phyloP scores from a whole-genome alignment of 805 yeast species.

The Pichia manshurica region DNA sequence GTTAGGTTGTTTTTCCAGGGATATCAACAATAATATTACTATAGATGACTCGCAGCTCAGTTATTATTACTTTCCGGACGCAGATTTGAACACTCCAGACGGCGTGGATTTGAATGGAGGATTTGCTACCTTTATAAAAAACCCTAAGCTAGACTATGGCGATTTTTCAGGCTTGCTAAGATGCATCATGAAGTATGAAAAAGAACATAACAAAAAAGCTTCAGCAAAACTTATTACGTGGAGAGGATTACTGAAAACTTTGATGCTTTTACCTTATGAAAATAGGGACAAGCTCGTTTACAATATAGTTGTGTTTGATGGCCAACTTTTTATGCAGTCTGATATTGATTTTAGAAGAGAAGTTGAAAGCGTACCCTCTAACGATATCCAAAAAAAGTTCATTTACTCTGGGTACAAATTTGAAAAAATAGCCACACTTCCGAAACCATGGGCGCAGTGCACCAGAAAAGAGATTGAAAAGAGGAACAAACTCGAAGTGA shows the following conservation, averaged over 20 bases:
- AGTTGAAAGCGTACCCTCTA: constrained; percentile 26
- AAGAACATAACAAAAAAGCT: constrained; percentile 36
- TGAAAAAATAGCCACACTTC: constrained; percentile 69
- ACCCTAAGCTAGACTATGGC: constrained; percentile 52
- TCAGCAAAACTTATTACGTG: constrained; percentile 70
- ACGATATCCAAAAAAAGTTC: constrained; percentile 34
- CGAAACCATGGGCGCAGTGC: constrained; percentile 68
- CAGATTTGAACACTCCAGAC: constrained; percentile 47
- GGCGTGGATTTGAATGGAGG: constrained; percentile 63
- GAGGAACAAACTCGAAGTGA: constrained; percentile 54
- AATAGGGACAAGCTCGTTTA: constrained; percentile 51
- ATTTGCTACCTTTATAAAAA: constrained; percentile 47
- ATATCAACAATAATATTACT: constrained; percentile 40
- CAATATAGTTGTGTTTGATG: constrained; percentile 67
- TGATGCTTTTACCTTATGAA: constrained; percentile 63
- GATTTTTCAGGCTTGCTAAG: constrained; percentile 50
- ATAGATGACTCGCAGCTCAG: constrained; percentile 50
- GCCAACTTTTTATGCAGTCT: constrained; percentile 59
- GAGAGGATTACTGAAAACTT: constrained; percentile 75
- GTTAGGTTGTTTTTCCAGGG: constrained; percentile 59
- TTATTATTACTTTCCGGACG: constrained; percentile 81
- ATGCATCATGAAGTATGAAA: constrained; percentile 55
- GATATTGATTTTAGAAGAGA: constrained; percentile 29
- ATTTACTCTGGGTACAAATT: constrained; percentile 78
- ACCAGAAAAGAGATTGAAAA: constrained; percentile 63